Evolutionary conservation across 2,329 filamentous ascomycete genomes (phyloP).

Genomic region (Blastomyces emzantsi): DNA sequence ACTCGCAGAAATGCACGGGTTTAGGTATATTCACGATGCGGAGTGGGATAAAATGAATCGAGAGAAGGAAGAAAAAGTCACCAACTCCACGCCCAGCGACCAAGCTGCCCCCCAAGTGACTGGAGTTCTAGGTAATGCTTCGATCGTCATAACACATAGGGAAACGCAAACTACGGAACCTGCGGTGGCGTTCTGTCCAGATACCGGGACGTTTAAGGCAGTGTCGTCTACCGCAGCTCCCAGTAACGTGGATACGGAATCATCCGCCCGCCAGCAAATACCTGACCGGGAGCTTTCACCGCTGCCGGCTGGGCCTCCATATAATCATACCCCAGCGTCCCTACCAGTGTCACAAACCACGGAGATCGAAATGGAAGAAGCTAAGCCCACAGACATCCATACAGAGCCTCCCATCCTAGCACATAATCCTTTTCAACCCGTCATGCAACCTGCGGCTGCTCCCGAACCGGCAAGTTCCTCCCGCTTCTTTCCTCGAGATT

Average conservation of each 20-base stretch:
- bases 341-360: not conserved
- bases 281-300: not conserved
- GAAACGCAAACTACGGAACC: slow-evolving; percentile 24
- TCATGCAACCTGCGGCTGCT: not conserved
- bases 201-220: slow-evolving; percentile 37
- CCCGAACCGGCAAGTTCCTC: slow-evolving; percentile 4
- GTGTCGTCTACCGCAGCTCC: slow-evolving; percentile 25
- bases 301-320: not conserved
- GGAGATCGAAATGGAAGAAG: slow-evolving; percentile 3
- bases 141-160: not conserved
- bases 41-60: slow-evolving; percentile 21
- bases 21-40: slow-evolving; percentile 33
- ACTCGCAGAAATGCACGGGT: slow-evolving; percentile 35
- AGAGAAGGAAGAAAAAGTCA: slow-evolving; percentile 11
- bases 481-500: slow-evolving; percentile 4
- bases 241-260: not conserved
- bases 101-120: not conserved
- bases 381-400: not conserved
- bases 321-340: not conserved
- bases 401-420: not conserved
- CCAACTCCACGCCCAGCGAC: not conserved
- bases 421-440: not conserved
- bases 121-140: not conserved
- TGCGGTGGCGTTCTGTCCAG: slow-evolving; percentile 35
- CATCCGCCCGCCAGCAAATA: not conserved